Percentiles rank a stretch among this genome's conserved stretches.
These are phyloP conservation scores for Lipomyces yamanashiensis DNA, from an alignment of 805 yeast species.

Conservation along the genomic window DNA sequence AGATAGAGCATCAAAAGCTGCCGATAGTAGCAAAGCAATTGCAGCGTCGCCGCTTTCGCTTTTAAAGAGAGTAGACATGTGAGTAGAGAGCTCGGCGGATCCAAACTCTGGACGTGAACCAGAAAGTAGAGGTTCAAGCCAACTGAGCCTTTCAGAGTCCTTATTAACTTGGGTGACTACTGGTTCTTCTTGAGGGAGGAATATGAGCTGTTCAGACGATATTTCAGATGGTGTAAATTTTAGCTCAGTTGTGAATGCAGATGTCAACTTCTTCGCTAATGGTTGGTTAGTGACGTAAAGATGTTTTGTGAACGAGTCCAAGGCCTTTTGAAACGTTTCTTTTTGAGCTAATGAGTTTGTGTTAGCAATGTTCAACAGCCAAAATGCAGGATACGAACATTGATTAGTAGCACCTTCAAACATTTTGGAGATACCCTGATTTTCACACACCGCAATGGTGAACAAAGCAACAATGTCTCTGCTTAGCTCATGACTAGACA, in stretches of 20 bases:
- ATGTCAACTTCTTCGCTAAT: slow-evolving; percentile 12
- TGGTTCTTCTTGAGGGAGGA: not conserved
- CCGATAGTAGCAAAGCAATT: slow-evolving; percentile 13
- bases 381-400: not conserved
- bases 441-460: slow-evolving; percentile 4
- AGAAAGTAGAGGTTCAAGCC: slow-evolving; percentile 24
- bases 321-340: not conserved
- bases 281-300: slow-evolving; percentile 18
- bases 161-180: not conserved
- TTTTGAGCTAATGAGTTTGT: slow-evolving; percentile 4
- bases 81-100: slow-evolving; percentile 2
- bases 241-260: not conserved
- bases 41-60: slow-evolving; percentile 20
- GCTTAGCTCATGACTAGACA: not conserved
- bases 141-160: not conserved
- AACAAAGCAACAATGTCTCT: slow-evolving; percentile 22
- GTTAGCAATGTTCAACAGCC: not conserved
- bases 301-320: slow-evolving; percentile 9
- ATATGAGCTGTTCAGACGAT: not conserved
- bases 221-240: not conserved
- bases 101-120: slow-evolving; percentile 25
- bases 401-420: not conserved
- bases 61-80: not conserved
- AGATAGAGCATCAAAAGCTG: slow-evolving; percentile 23
- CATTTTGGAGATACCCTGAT: not conserved